A percentile compares a stretch with the other conserved stretches of the same genome.
These are phyloP conservation scores for Xerocomellus dryophilus DNA, from an alignment of 768 basidiomycete species.

Conservation along the genomic window DNA sequence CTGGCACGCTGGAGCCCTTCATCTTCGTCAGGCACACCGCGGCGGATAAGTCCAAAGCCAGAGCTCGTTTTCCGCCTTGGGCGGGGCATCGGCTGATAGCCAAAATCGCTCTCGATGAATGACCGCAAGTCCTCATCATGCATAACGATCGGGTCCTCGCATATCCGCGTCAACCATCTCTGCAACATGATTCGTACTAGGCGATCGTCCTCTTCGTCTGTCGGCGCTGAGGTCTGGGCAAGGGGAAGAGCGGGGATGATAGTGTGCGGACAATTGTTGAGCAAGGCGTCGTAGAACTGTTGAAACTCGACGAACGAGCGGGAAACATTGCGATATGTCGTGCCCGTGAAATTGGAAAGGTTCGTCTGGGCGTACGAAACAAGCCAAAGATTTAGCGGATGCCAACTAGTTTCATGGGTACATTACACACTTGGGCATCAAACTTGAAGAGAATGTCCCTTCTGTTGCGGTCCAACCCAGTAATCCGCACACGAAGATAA, in stretches of 20 bases:
- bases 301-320: conserved; percentile 95
- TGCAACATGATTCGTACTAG: conserved; percentile 94
- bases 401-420: not conserved
- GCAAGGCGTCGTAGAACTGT: conserved; percentile 86
- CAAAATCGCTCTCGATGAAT: conserved; percentile 97
- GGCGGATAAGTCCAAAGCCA: conserved; percentile 72
- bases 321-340: conserved; percentile 89
- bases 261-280: conserved; percentile 91
- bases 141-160: conserved; percentile 85
- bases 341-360: conserved; percentile 84
- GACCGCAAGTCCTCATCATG: conserved; percentile 91
- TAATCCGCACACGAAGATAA: conserved; percentile 86
- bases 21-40: conserved; percentile 90
- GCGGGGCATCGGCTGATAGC: conserved; percentile 82
- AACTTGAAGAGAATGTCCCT: conserved; percentile 91
- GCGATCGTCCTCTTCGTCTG: conserved; percentile 97
- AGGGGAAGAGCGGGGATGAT: conserved; percentile 94
- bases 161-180: conserved; percentile 89
- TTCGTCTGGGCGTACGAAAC: conserved; percentile 64
- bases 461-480: conserved; percentile 90
- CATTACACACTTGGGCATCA: conserved; percentile 77
- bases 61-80: conserved; percentile 69
- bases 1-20: conserved; percentile 88
- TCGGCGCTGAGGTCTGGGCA: conserved; percentile 94
- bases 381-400: conserved; percentile 1